Evolutionary conservation across 139 green algal species (phyloP), one percentile per base, ranked within the genome.

Genomic region (Chlorella sp.): DNA sequence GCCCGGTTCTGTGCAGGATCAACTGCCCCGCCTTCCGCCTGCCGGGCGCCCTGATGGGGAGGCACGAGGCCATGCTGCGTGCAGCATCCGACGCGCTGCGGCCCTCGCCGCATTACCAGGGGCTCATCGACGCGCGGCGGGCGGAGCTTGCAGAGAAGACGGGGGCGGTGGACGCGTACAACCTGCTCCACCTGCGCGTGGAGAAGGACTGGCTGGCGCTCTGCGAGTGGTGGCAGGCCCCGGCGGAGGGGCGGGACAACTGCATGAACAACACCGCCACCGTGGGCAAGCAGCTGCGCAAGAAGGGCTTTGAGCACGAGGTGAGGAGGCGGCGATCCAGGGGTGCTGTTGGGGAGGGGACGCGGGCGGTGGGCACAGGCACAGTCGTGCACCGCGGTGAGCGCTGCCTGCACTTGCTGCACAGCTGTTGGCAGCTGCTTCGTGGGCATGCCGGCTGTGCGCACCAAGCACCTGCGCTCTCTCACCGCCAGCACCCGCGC

Each of bases 241-340:
- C 71, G 0, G 60, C 30, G 1, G 84, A 80, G 40, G 88, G 76
- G 57, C 76, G 77, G 0, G 60, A 91, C 78, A 91, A 91, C 78
- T 91, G 88, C 79, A 86, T 91, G 83, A 87, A 85, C 88, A 91
- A 91, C 88, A 91, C 88, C 9, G 36, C 24, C 53, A 87, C 76
- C 15, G 88, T 91, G 21, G 76, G 77, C 9, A 36, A 76, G 22
- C 36, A 64, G 34, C 75, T 91, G 34, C 53, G 42, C n/a, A 24
- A 18, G 48, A 57, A 83, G 37, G 88, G 88, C 34, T 87, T 91
- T 34, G n/a, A 42, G 1, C 26, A 2, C 1, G 78, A 89, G 75
- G 76, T 87, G 71, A 28, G 48, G 48, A 57, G 48, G 48, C 48
- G 48, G 48, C 5, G 48, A 57, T 5, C 48, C 9, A 57, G 48